A percentile compares a stretch with the other conserved stretches of the same genome.
Conservation (phyloP, 148 eudicot species). For the Suaeda aralocaspica region DNA sequence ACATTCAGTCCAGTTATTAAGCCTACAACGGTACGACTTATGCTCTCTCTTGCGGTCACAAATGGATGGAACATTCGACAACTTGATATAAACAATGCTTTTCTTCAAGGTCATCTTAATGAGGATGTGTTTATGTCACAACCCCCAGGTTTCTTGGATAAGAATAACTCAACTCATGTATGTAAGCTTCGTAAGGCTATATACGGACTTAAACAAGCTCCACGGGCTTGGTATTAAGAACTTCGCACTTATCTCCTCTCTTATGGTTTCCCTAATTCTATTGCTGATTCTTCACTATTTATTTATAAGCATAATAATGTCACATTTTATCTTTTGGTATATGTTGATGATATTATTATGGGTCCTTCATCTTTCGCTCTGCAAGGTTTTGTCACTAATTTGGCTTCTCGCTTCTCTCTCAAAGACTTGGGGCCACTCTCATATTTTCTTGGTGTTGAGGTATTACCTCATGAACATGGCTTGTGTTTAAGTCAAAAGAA, state of each 20-base stretch:
- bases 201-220: neutral
- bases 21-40: neutral
- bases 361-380: neutral
- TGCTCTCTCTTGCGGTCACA: neutral
- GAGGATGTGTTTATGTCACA: too few relatives aligned
- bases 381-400: neutral
- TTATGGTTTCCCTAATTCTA: neutral
- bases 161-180: neutral
- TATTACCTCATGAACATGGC: neutral
- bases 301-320: neutral
- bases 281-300: neutral
- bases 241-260: neutral
- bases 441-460: neutral
- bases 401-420: neutral
- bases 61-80: neutral
- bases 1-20: too few relatives aligned
- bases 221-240: neutral
- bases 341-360: too few relatives aligned
- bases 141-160: neutral
- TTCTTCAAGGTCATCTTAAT: too few relatives aligned
- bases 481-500: neutral
- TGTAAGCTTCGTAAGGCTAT: neutral
- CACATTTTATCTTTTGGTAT: neutral
- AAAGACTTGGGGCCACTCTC: slow-evolving; percentile 1
- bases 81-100: too few relatives aligned